These are phyloP conservation scores for Gossypium bickii DNA, from an alignment of 345 rosid species.

Conservation along the genomic window DNA sequence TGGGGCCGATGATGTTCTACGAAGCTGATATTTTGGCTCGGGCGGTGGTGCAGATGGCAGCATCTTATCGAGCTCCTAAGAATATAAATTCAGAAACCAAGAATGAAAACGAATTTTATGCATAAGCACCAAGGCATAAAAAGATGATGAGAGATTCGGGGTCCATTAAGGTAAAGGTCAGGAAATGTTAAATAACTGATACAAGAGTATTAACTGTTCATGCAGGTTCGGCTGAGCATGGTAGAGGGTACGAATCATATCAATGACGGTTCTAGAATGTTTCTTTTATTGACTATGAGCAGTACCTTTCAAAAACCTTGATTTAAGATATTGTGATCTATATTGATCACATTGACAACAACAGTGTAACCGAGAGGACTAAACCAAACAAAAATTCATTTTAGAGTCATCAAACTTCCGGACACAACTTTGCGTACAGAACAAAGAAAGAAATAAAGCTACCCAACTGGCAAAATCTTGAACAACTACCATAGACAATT, in stretches of 20 bases:
- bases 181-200: background rate
- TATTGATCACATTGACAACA: no score
- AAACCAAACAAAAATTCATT: no score
- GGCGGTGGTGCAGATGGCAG: conserved; percentile 54
- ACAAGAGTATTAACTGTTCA: background rate
- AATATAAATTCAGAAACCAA: background rate
- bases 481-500: background rate
- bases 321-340: no score
- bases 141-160: background rate
- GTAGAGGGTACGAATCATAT: background rate
- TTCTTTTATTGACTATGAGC: background rate
- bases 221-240: background rate
- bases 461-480: no score
- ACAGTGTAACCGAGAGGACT: no score
- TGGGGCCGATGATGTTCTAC: conserved; percentile 63
- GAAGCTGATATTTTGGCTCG: conserved; percentile 59
- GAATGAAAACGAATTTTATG: background rate
- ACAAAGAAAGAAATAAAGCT: no score
- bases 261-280: background rate
- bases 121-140: background rate
- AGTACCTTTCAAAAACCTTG: background rate
- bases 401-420: no score
- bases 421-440: no score
- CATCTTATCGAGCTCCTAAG: conserved; percentile 63
- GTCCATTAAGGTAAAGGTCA: background rate